Percentiles rank a stretch among this genome's conserved stretches.
Evolutionary conservation across 305 asterid species (phyloP).

Genomic region (Fraxinus albicans): DNA sequence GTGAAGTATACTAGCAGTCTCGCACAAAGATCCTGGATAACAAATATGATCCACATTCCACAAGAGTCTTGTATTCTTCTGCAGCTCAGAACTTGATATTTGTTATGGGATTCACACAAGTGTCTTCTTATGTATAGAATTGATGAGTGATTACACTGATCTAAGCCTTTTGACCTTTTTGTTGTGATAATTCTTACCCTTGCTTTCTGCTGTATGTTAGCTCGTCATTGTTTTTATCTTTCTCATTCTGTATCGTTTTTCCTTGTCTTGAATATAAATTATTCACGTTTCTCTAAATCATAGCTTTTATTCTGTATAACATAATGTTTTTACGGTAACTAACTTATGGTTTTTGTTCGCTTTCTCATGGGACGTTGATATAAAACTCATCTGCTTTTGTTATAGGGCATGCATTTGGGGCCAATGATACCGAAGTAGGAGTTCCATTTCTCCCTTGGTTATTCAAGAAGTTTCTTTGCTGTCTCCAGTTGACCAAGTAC

Average conservation of each 20-base stretch:
- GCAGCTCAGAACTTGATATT: background rate
- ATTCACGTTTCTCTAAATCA: background rate
- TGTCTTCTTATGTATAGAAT: background rate
- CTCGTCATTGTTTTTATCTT: background rate
- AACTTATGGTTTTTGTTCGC: background rate
- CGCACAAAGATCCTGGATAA: background rate
- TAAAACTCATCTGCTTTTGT: background rate
- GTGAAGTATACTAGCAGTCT: background rate
- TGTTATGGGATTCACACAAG: background rate
- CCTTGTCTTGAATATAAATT: background rate
- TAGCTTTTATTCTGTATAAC: background rate
- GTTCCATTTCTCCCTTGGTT: background rate
- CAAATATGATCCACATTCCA: background rate
- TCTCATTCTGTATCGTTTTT: background rate
- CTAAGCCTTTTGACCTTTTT: background rate
- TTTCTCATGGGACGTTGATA: background rate
- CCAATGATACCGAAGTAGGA: background rate
- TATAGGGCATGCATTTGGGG: slow-evolving; percentile 7
- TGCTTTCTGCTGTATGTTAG: background rate
- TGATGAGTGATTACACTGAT: background rate
- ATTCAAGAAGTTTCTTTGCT: background rate
- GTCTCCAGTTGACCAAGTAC: background rate
- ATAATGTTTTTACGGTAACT: background rate
- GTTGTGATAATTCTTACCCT: background rate
- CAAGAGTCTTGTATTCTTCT: background rate